These are phyloP conservation scores for Kitagawia praeruptora DNA, from an alignment of 129 eudicot species.

Conservation along the genomic window DNA sequence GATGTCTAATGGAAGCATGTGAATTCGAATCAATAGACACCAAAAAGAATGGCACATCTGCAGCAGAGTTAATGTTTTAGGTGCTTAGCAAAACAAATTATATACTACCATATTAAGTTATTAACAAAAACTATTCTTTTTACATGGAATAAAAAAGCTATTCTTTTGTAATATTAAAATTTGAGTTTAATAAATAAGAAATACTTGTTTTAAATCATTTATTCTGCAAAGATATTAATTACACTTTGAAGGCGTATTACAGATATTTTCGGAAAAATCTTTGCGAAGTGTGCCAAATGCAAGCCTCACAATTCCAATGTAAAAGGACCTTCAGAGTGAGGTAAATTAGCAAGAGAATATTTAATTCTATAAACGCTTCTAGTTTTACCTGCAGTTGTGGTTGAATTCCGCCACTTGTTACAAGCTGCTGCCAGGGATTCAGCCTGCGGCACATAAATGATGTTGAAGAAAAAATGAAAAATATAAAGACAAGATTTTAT, in stretches of 20 bases:
- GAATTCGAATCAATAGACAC: slow-evolving; percentile 61
- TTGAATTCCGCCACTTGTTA: slow-evolving; percentile 78
- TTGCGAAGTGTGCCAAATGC: background rate
- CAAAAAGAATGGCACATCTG: slow-evolving; percentile 85
- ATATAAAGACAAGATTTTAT: background rate
- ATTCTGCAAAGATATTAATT: background rate
- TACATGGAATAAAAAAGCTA: background rate
- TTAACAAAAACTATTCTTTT: background rate
- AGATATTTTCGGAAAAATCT: background rate
- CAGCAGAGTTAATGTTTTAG: background rate
- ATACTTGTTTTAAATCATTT: background rate
- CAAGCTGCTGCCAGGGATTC: slow-evolving; percentile 61
- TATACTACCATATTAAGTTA: background rate
- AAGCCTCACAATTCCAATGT: background rate
- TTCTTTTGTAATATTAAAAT: background rate
- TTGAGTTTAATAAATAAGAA: background rate
- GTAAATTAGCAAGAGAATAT: background rate
- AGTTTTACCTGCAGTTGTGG: slow-evolving; percentile 58
- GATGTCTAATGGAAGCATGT: slow-evolving; percentile 45
- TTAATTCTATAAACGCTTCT: slow-evolving; percentile 1
- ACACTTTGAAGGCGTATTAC: background rate
- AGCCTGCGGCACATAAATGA: slow-evolving; percentile 39
- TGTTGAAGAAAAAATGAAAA: background rate
- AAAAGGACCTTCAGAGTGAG: background rate
- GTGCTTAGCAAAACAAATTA: background rate